A percentile compares a stretch with the other conserved stretches of the same genome.
These are phyloP conservation scores for Colletotrichum incanum DNA, from an alignment of 2,329 filamentous ascomycete genomes.

Conservation along the genomic window DNA sequence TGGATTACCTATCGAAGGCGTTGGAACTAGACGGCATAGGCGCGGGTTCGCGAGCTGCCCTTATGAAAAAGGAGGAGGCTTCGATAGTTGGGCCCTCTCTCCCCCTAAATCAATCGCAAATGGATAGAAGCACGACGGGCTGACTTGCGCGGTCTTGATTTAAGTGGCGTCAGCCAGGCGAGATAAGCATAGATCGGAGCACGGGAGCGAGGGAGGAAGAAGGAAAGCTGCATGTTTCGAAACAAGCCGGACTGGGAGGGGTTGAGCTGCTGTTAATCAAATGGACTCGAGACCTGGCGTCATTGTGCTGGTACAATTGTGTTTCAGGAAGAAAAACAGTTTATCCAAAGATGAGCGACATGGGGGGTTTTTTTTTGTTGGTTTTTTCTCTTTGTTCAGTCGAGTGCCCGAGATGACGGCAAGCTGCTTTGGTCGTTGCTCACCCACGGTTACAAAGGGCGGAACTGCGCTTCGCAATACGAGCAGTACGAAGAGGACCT, in stretches of 20 bases:
- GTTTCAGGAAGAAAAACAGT: background rate
- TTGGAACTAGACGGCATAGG: background rate
- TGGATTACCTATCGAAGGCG: background rate
- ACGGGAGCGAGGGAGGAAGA: background rate
- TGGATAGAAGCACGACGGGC: background rate
- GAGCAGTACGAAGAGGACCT: background rate
- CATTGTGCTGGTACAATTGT: background rate
- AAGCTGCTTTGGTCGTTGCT: background rate
- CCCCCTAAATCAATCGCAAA: background rate
- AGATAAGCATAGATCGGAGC: constrained; percentile 4
- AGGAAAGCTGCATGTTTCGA: constrained; percentile 33
- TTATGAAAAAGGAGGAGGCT: background rate
- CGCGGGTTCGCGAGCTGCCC: background rate
- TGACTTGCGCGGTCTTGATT: background rate
- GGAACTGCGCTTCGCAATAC: background rate
- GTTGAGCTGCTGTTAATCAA: background rate
- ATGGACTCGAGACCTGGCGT: background rate
- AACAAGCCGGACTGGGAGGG: constrained; percentile 8
- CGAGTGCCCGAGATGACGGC: too few relatives aligned
- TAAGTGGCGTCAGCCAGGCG: background rate
- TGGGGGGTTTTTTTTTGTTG: background rate
- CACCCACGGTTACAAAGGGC: background rate
- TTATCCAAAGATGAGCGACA: background rate
- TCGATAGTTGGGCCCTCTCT: background rate
- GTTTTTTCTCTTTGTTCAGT: too few relatives aligned